phyloP scores from a whole-genome alignment of 805 yeast genomes.

The Wickerhamomyces subpelliculosus region DNA sequence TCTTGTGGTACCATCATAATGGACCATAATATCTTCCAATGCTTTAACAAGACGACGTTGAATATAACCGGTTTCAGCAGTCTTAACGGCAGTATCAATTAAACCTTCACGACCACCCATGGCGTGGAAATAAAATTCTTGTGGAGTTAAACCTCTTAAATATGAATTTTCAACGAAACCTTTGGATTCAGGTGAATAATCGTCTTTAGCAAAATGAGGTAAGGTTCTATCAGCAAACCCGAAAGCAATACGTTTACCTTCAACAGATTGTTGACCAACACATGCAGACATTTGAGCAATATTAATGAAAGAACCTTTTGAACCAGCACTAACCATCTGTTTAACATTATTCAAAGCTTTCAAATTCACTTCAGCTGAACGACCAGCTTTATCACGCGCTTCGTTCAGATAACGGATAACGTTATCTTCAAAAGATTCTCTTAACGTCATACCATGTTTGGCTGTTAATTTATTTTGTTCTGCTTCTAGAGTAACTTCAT shows the following conservation, averaged over 20 bases:
- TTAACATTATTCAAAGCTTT: slow-evolving; percentile 93
- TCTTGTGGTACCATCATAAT: slow-evolving; percentile 97
- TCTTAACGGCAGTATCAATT: slow-evolving; percentile 98
- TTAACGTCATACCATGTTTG: slow-evolving; percentile 98
- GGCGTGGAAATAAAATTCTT: slow-evolving; percentile 98
- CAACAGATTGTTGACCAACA: slow-evolving; percentile 99
- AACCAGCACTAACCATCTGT: slow-evolving; percentile 99
- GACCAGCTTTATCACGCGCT: slow-evolving; percentile 99
- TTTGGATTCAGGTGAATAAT: slow-evolving; percentile 95
- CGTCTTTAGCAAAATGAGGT: slow-evolving; percentile 98
- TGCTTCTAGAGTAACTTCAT: slow-evolving; percentile 87
- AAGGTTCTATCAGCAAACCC: slow-evolving; percentile 95
- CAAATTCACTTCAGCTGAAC: slow-evolving; percentile 94
- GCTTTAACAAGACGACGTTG: slow-evolving; percentile 98
- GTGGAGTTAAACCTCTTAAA: slow-evolving; percentile 95
- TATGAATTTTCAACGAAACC: slow-evolving; percentile 98
- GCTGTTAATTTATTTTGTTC: slow-evolving; percentile 84
- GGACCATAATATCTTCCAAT: slow-evolving; percentile 94
- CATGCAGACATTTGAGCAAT: slow-evolving; percentile 99
- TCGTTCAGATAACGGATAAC: slow-evolving; percentile 92
- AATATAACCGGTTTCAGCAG: slow-evolving; percentile 98
- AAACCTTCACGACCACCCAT: slow-evolving; percentile 99
- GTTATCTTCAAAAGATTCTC: slow-evolving; percentile 97
- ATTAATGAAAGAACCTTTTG: slow-evolving; percentile 97
- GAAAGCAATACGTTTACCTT: slow-evolving; percentile 98